These are phyloP conservation scores for Venturiaceae sp. DNA, from an alignment of 2,329 filamentous ascomycete genomes.

Conservation along the genomic window DNA sequence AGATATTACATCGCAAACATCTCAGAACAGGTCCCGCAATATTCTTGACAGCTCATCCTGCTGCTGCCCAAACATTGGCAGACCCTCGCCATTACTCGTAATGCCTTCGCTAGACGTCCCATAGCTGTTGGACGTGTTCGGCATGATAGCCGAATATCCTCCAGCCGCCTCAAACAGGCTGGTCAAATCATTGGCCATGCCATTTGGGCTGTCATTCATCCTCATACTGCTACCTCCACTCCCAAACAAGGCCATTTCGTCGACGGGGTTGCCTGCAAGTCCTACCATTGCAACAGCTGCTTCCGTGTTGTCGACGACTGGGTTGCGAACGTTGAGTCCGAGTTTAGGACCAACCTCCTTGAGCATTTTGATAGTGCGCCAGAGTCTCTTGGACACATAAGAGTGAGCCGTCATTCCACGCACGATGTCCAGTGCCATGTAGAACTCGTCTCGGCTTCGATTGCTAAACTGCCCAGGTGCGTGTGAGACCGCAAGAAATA, in stretches of 20 bases:
- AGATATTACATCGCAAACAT: background rate
- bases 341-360: constrained; percentile 64
- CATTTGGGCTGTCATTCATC: constrained; percentile 43
- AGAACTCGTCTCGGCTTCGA: constrained; percentile 64
- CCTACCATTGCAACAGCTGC: constrained; percentile 57
- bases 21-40: constrained; percentile 47
- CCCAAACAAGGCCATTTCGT: constrained; percentile 43
- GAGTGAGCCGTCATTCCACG: constrained; percentile 62
- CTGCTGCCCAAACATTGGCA: constrained; percentile 39
- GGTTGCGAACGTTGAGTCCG: constrained; percentile 42
- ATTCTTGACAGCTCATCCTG: constrained; percentile 52
- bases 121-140: constrained; percentile 30
- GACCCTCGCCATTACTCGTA: constrained; percentile 31
- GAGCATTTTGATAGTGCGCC: constrained; percentile 61
- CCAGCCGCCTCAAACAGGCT: constrained; percentile 55
- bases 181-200: constrained; percentile 53
- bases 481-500: constrained; percentile 69
- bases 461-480: constrained; percentile 62
- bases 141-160: constrained; percentile 21
- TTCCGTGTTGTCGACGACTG: constrained; percentile 33
- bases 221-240: constrained; percentile 14
- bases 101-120: constrained; percentile 26
- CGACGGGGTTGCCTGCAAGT: constrained; percentile 51
- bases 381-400: constrained; percentile 62
- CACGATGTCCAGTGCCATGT: constrained; percentile 65